Conservation (phyloP, 2,329 filamentous ascomycete genomes). For the Penicillium italicum region DNA sequence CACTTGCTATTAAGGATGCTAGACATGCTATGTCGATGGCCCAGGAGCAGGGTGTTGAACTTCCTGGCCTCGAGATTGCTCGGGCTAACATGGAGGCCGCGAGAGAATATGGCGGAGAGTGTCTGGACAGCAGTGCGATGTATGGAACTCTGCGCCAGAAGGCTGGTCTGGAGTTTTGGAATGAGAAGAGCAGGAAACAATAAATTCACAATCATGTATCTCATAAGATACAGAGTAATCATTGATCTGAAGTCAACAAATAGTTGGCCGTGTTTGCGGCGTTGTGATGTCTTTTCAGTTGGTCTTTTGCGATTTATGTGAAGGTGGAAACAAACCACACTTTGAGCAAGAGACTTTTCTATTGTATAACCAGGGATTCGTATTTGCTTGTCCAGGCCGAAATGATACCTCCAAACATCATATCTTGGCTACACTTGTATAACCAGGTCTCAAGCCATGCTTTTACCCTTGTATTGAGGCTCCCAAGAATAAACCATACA, state of each 20-base stretch:
- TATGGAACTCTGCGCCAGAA: slow-evolving; percentile 37
- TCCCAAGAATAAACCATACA: neutral
- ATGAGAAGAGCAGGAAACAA: slow-evolving; percentile 35
- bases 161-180: slow-evolving; percentile 39
- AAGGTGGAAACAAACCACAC: too few relatives aligned
- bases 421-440: neutral
- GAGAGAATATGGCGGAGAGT: slow-evolving; percentile 36
- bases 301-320: too few relatives aligned
- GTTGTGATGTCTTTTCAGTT: too few relatives aligned
- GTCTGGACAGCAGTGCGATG: slow-evolving; percentile 40
- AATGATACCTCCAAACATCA: neutral
- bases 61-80: slow-evolving; percentile 36
- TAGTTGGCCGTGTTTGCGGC: too few relatives aligned
- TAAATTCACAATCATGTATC: neutral
- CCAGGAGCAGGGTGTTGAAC: slow-evolving; percentile 28
- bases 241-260: neutral
- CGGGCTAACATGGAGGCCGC: slow-evolving; percentile 36
- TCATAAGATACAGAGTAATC: neutral
- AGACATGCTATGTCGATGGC: slow-evolving; percentile 36
- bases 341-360: too few relatives aligned
- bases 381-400: neutral
- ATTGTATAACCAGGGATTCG: too few relatives aligned
- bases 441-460: neutral
- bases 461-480: neutral
- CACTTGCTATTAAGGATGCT: slow-evolving; percentile 39